phyloP scores from a whole-genome alignment of 1,284 basidiomycete genomes.

The Rhodotorula sp. region DNA sequence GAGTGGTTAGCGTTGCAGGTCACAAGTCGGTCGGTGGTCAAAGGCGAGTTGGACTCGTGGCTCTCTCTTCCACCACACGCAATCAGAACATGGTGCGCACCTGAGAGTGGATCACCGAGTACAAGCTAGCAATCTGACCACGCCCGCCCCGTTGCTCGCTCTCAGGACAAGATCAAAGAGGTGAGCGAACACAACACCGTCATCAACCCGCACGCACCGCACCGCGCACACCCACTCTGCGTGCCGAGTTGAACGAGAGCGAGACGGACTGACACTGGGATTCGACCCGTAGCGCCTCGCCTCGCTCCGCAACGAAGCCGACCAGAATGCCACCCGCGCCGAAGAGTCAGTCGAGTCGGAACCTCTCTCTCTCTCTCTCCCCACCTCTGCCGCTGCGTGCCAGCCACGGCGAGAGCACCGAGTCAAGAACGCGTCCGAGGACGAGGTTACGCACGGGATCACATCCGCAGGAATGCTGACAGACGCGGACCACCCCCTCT shows the following conservation, averaged over 20 bases:
- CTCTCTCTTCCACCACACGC: neutral
- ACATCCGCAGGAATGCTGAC: too few relatives aligned
- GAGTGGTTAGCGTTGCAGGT: too few relatives aligned
- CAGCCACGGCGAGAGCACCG: neutral
- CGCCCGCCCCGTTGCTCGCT: conserved; percentile 37
- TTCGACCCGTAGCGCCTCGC: conserved; percentile 54
- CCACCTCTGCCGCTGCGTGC: neutral
- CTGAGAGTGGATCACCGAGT: too few relatives aligned
- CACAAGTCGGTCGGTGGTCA: too few relatives aligned
- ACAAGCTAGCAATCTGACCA: neutral
- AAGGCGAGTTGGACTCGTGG: too few relatives aligned
- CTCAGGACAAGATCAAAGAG: conserved; percentile 58
- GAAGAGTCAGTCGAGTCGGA: conserved; percentile 54
- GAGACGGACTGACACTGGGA: neutral
- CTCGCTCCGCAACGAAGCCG: conserved; percentile 79
- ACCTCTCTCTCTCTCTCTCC: neutral
- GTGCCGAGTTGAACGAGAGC: neutral
- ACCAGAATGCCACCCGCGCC: conserved; percentile 72
- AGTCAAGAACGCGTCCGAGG: too few relatives aligned
- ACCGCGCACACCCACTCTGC: neutral
- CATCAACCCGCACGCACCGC: neutral
- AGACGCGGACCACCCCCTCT: neutral
- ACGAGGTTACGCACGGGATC: too few relatives aligned
- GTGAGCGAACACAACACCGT: conserved; percentile 46
- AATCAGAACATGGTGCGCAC: neutral